A percentile compares a stretch with the other conserved stretches of the same genome.
These are phyloP conservation scores for Combretum micranthum DNA, from an alignment of 345 rosid species.

Conservation along the genomic window DNA sequence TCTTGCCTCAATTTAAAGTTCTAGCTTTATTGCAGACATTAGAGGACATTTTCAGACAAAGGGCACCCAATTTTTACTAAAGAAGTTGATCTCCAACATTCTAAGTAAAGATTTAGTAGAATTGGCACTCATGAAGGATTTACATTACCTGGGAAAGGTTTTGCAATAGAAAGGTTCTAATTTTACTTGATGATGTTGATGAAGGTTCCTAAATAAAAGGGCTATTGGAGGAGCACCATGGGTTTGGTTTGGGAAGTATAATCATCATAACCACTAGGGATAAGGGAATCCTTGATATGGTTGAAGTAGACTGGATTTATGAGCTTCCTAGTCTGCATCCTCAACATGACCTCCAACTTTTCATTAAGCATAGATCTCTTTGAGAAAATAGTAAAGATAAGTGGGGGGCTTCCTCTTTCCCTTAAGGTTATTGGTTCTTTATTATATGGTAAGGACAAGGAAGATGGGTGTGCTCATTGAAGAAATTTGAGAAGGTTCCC, in stretches of 20 bases:
- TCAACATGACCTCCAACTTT: slow-evolving; percentile 3
- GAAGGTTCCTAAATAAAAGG: background rate
- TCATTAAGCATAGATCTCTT: background rate
- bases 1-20: too few relatives aligned
- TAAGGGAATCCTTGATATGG: background rate
- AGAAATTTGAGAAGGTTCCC: background rate
- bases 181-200: slow-evolving; percentile 12
- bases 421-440: slow-evolving; percentile 4
- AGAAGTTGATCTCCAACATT: too few relatives aligned
- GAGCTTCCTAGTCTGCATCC: background rate
- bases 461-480: slow-evolving; percentile 5
- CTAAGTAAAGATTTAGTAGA: too few relatives aligned
- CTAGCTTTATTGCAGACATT: too few relatives aligned
- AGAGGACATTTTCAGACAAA: too few relatives aligned
- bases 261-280: slow-evolving; percentile 10
- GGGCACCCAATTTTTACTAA: too few relatives aligned
- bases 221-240: background rate
- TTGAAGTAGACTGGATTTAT: background rate
- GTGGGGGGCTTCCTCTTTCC: slow-evolving; percentile 5
- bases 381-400: background rate
- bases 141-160: background rate
- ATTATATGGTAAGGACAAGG: background rate
- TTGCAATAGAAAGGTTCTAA: slow-evolving; percentile 5
- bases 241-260: slow-evolving; percentile 6
- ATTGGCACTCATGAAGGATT: slow-evolving; percentile 2